Percentiles rank a stretch among this genome's conserved stretches.
These are phyloP conservation scores for Apodospora peruviana DNA, from an alignment of 495 filamentous ascomycete genomes.

Conservation along the genomic window DNA sequence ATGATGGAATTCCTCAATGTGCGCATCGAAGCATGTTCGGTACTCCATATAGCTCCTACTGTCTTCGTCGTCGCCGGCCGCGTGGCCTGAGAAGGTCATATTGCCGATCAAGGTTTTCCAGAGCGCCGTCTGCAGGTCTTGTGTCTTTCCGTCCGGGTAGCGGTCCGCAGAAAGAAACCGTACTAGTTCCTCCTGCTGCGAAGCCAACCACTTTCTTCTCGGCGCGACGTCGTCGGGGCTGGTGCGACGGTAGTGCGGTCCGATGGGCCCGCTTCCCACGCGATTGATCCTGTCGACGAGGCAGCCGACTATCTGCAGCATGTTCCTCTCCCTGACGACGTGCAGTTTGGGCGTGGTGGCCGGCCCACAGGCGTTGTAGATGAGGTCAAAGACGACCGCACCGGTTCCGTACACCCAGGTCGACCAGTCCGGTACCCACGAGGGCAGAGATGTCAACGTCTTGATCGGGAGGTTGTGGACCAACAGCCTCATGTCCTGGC, in stretches of 20 bases:
- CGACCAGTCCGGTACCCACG: constrained; percentile 12
- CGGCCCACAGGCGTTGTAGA: background rate
- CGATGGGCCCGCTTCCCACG: background rate
- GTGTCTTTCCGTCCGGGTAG: background rate
- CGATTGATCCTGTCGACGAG: constrained; percentile 1
- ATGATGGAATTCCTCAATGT: background rate
- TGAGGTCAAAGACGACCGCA: background rate
- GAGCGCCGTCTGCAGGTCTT: background rate
- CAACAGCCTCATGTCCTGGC: background rate
- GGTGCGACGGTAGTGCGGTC: background rate
- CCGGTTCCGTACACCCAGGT: constrained; percentile 3
- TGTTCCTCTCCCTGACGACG: background rate
- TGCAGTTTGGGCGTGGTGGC: background rate
- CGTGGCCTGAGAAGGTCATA: too few relatives aligned
- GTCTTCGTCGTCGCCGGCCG: too few relatives aligned
- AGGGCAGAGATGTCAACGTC: background rate
- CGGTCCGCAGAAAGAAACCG: too few relatives aligned
- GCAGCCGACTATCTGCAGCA: constrained; percentile 1
- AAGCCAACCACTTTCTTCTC: background rate
- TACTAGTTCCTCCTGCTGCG: constrained; percentile 1
- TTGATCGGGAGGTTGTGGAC: background rate
- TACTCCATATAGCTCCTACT: too few relatives aligned
- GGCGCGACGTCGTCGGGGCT: background rate
- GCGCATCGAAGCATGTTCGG: constrained; percentile 1
- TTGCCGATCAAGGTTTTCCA: background rate